Base-by-base conservation (phyloP, 305 asterid genomes). In the Fraxinus paxiana region DNA sequence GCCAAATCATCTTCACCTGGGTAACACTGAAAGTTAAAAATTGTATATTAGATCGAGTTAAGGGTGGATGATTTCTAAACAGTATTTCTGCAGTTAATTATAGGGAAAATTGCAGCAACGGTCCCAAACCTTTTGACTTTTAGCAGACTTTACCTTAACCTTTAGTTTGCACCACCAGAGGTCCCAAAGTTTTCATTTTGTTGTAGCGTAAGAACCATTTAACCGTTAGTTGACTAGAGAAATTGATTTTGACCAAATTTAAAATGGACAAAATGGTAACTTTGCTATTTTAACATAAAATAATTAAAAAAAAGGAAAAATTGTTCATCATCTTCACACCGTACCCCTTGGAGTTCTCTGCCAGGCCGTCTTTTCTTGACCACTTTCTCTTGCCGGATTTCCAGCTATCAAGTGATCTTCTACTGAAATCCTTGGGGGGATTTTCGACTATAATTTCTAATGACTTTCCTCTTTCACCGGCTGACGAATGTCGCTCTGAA, bases 1-100 rank as follows among this genome's bases (percentile, higher is more conserved):
- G 97, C 97, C 85, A 92, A 84, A 89, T 95, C 98, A 79, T 91
- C 98, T 90, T 95, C 98, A 82, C 98, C 98, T 4, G 98, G 98
- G 84, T 95, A 95, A 89, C 98, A 95, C 98, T 95, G 94, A 90
- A 90, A 79, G 54, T 77, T 63, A 13, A 79, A 76, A 80, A 80
- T 37, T 65, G 74, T 46, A 54, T 81, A 83, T 80, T 37, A 81
- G 79, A 76, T 80, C 77, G 34, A 76, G 35, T 38, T 30, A n/a
- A 56, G 76, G 83, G 37, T 75, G 35, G 73, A 67, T 74, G 82
- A 12, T 67, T 13, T 67, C 38, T 30, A 67, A 30, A 63, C 34
- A 67, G 74, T 30, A 13, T 67, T 67, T 26, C 22, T 30, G 74
- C 35, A 26, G 72, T 63, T 54, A 17, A 63, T 63, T 63, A 22